Conservation (phyloP, 2,329 filamentous ascomycete species). For the Penicillium sp. region DNA sequence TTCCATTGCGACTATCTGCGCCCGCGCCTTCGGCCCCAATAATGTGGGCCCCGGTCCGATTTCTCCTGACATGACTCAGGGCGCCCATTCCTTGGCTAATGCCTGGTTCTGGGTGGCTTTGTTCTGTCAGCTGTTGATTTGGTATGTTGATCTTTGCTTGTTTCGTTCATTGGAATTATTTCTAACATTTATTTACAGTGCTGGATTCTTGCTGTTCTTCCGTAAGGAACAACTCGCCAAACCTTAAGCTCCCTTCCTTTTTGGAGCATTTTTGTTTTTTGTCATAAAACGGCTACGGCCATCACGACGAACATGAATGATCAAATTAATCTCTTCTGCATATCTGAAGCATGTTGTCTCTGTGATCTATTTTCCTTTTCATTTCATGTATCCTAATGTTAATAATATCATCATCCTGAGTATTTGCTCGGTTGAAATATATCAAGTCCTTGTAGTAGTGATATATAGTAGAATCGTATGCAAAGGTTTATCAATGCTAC, state of each 20-base stretch:
- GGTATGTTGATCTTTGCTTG: conserved; percentile 50
- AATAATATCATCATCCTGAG: neutral
- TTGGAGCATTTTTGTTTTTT: neutral
- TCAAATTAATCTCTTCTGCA: conserved; percentile 1
- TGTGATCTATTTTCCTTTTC: neutral
- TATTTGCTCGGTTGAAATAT: neutral
- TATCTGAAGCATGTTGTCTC: conserved; percentile 6
- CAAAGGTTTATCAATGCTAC: too few species aligned
- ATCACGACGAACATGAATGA: conserved; percentile 8
- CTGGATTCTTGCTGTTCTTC: conserved; percentile 45
- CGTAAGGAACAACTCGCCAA: conserved; percentile 48
- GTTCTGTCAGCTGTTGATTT: conserved; percentile 59
- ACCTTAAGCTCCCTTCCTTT: conserved; percentile 28
- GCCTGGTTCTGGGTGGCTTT: conserved; percentile 64
- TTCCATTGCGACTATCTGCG: conserved; percentile 61
- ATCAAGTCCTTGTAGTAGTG: neutral
- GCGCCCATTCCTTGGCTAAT: conserved; percentile 47
- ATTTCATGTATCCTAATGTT: conserved; percentile 4
- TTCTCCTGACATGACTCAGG: conserved; percentile 60
- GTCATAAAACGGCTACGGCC: neutral
- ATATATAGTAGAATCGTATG: neutral
- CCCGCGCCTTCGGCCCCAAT: conserved; percentile 61
- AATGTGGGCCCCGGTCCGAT: conserved; percentile 60
- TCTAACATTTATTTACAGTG: conserved; percentile 27
- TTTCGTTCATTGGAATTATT: neutral